Base-by-base conservation (phyloP, 257 asterid genomes). In the Solanum clarkiae region DNA sequence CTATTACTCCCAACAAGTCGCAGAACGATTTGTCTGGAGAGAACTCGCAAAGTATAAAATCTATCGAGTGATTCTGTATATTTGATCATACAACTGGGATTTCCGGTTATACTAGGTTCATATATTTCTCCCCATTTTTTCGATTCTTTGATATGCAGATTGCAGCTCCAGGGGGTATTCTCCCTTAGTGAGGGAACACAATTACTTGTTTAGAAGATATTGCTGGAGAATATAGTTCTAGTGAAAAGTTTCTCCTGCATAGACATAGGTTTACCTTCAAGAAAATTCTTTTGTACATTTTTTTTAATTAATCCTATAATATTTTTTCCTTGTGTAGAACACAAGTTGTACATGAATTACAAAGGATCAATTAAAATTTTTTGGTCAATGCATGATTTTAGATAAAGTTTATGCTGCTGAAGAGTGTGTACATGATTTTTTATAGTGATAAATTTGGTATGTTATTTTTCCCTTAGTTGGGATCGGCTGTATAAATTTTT, bases 1-100 rank as follows among this genome's bases (percentile, higher is more conserved):
- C 88, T 14, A 70, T 90, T 53, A 51, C 84, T 44, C 93, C 94
- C 15, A 96, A 92, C 91, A 91, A 79, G 86, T 93, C 97, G 3
- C 95, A 91, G 87, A 80, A 90, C 4, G 98, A 94, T 84, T 85
- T 92, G 45, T 81, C 82, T 2, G 95, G 93, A 57, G 93, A 92
- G 81, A 91, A 89, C 87, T 70, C 88, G 11, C 92, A 84, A 85
- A 82, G 87, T 59, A 86, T 85, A 80, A 57, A 80, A 11, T 56
- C 88, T 55, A 85, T 83, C 0, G 86, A 86, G 72, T 83, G 86
- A 87, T 79, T 74, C 82, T 62, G 63, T 59, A 79, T 66, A 82
- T 75, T 89, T 84, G 56, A 79, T 60, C 42, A 74, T 42, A 70
- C 81, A 59, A 9, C 63, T 47, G 81, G 69, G 72, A 63, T 84